A percentile compares a stretch with the other conserved stretches of the same genome.
Evolutionary conservation across 2,329 filamentous ascomycete species (phyloP).

Genomic region (Talaromyces pinophilus): DNA sequence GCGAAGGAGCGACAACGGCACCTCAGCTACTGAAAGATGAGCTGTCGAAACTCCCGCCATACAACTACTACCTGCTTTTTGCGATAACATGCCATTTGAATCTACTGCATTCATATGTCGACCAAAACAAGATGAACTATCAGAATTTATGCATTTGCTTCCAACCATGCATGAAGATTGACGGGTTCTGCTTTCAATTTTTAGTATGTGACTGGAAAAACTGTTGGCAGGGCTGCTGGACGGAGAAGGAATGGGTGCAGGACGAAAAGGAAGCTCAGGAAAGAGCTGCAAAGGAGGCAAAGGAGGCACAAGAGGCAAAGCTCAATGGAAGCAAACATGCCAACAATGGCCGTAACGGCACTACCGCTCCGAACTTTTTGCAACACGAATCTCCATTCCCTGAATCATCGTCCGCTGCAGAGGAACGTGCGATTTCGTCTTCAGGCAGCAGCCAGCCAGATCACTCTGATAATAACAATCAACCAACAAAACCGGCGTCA

Average conservation of each 20-base stretch:
- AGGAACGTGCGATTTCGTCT: slow-evolving; percentile 63
- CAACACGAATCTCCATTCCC: slow-evolving; percentile 11
- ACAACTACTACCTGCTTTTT: slow-evolving; percentile 97
- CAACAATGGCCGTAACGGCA: slow-evolving; percentile 25
- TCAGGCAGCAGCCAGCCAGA: slow-evolving; percentile 63
- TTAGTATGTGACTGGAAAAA: slow-evolving; percentile 93
- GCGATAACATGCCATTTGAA: slow-evolving; percentile 96
- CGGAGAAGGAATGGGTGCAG: slow-evolving; percentile 76
- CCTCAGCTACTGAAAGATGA: slow-evolving; percentile 87
- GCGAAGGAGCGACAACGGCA: slow-evolving; percentile 73
- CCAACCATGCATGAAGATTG: slow-evolving; percentile 94
- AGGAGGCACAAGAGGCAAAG: slow-evolving; percentile 11
- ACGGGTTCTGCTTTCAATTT: slow-evolving; percentile 92
- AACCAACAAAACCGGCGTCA: slow-evolving; percentile 29
- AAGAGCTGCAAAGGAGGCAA: slow-evolving; percentile 30
- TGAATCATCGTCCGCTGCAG: slow-evolving; percentile 29
- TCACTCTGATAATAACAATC: slow-evolving; percentile 27
- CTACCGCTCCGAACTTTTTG: not conserved
- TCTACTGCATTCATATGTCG: slow-evolving; percentile 82
- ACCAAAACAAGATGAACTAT: slow-evolving; percentile 98
- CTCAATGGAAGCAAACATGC: slow-evolving; percentile 28
- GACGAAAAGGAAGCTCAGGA: slow-evolving; percentile 46
- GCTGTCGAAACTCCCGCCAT: slow-evolving; percentile 88
- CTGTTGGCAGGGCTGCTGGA: slow-evolving; percentile 96
- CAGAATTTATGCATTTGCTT: slow-evolving; percentile 95